A percentile compares a stretch with the other conserved stretches of the same genome.
These are phyloP conservation scores for Dactylellina drechsleri DNA, from an alignment of 2,329 filamentous ascomycete species.

Conservation along the genomic window DNA sequence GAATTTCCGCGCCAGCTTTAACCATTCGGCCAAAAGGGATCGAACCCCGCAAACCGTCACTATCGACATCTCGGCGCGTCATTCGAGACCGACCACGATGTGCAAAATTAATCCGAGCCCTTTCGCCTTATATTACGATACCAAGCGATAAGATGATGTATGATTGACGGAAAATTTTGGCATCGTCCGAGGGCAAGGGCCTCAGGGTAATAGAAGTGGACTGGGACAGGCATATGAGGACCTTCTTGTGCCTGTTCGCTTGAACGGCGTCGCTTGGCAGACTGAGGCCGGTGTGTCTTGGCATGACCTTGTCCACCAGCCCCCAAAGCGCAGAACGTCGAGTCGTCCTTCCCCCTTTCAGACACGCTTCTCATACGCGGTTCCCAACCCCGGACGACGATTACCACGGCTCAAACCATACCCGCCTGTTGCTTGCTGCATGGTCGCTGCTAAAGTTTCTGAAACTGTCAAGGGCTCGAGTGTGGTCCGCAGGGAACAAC, in stretches of 20 bases:
- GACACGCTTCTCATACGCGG: constrained; percentile 9
- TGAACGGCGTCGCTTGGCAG: constrained; percentile 30
- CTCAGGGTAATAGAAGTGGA: neutral
- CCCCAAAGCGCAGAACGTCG: constrained; percentile 28
- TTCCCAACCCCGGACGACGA: constrained; percentile 17
- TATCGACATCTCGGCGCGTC: neutral
- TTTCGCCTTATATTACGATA: neutral
- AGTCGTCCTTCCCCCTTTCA: constrained; percentile 46
- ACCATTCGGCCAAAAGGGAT: constrained; percentile 41
- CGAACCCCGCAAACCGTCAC: constrained; percentile 16
- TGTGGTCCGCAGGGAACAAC: constrained; percentile 16
- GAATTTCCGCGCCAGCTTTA: neutral
- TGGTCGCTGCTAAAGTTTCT: constrained; percentile 6
- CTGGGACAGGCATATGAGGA: constrained; percentile 23
- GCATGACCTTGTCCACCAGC: constrained; percentile 39
- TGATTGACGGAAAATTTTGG: constrained; percentile 52
- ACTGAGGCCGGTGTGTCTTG: constrained; percentile 26
- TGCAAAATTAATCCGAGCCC: constrained; percentile 28
- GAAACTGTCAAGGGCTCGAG: constrained; percentile 31
- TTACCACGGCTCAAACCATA: constrained; percentile 44
- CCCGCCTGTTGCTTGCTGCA: constrained; percentile 1
- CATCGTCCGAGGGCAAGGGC: constrained; percentile 32
- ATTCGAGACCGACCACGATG: neutral
- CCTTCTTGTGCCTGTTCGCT: constrained; percentile 35
- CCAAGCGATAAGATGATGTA: neutral